phyloP scores from a whole-genome alignment of 148 eudicot species.

The Rhododendron simsii region DNA sequence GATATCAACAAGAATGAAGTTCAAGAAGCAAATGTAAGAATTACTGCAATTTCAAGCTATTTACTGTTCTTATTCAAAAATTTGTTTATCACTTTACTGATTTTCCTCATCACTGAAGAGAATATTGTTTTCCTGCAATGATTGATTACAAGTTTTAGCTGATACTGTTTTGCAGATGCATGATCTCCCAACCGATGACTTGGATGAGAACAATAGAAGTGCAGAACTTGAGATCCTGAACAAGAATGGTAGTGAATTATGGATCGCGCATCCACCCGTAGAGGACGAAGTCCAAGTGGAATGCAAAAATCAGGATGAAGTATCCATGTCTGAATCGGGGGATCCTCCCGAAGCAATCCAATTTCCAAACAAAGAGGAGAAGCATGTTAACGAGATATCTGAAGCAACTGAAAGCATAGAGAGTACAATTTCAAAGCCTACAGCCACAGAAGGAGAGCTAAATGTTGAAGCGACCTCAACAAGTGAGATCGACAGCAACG shows the following conservation, averaged over 20 bases:
- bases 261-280: slow-evolving; percentile 4
- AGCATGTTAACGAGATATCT: neutral
- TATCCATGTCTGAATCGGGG: neutral
- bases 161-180: slow-evolving; percentile 8
- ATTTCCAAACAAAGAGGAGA: neutral
- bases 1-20: slow-evolving; percentile 4
- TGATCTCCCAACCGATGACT: slow-evolving; percentile 1
- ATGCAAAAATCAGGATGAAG: slow-evolving; percentile 1
- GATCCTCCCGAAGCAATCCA: slow-evolving; percentile 8
- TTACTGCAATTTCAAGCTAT: neutral
- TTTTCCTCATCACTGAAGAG: neutral
- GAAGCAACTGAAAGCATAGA: slow-evolving; percentile 4
- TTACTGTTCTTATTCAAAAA: too few species aligned
- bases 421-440: slow-evolving; percentile 9
- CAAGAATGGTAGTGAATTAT: slow-evolving; percentile 10
- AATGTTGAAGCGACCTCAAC: neutral
- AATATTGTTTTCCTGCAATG: neutral
- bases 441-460: slow-evolving; percentile 2
- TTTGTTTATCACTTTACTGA: neutral
- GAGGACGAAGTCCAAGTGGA: neutral
- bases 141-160: neutral
- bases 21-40: slow-evolving; percentile 19
- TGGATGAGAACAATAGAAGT: neutral
- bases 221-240: slow-evolving; percentile 4
- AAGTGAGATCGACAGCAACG: slow-evolving; percentile 1